These are phyloP conservation scores for Thecaphora thlaspeos DNA, from an alignment of 1,284 basidiomycete species.

Conservation along the genomic window DNA sequence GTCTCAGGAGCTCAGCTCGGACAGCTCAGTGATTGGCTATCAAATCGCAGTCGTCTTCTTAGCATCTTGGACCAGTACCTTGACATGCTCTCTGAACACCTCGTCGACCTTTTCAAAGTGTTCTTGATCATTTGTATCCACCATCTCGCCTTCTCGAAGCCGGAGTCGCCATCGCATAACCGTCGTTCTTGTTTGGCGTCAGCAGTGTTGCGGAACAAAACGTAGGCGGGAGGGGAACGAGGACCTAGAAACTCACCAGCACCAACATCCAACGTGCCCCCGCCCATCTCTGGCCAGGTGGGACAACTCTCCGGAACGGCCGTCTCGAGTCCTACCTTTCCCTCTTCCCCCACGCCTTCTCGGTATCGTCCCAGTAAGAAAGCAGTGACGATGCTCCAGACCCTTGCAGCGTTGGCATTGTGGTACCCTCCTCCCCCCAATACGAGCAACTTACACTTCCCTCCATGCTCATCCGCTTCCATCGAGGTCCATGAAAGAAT, in stretches of 20 bases:
- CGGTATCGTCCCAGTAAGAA: slow-evolving; percentile 14
- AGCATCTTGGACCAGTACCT: not conserved
- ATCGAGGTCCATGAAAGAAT: not conserved
- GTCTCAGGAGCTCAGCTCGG: no score
- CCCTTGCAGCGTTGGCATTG: slow-evolving; percentile 24
- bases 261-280: not conserved
- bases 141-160: slow-evolving; percentile 9
- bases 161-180: slow-evolving; percentile 6
- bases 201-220: no score
- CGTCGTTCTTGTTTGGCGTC: no score
- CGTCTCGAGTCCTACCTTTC: slow-evolving; percentile 65
- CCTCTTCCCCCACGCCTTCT: slow-evolving; percentile 2
- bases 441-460: slow-evolving; percentile 13
- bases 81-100: slow-evolving; percentile 10
- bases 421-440: slow-evolving; percentile 39
- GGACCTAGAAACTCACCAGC: not conserved
- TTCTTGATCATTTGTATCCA: slow-evolving; percentile 28
- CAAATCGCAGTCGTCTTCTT: not conserved
- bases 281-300: slow-evolving; percentile 18
- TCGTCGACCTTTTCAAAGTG: slow-evolving; percentile 19
- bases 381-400: slow-evolving; percentile 31
- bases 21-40: no score
- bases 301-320: slow-evolving; percentile 72
- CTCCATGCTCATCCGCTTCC: not conserved
- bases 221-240: not conserved